Conservation (phyloP, 768 basidiomycete genomes). For the Phylloporus sp. region DNA sequence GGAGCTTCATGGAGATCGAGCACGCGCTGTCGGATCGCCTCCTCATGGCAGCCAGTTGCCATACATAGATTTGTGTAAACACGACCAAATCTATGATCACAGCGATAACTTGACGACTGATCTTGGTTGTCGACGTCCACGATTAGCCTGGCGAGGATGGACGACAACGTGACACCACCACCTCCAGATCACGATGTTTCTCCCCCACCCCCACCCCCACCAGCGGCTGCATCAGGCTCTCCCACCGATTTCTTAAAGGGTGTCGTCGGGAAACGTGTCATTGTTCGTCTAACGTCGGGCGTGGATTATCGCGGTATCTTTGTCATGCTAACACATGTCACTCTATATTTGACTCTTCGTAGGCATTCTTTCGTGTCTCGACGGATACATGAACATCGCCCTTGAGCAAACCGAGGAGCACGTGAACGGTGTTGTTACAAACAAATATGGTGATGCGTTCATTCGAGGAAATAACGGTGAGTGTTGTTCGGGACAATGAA, state of each 20-base stretch:
- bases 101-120: background rate
- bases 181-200: constrained; percentile 37
- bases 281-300: constrained; percentile 86
- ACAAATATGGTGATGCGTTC: constrained; percentile 92
- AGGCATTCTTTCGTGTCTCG: constrained; percentile 93
- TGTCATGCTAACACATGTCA: background rate
- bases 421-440: constrained; percentile 81
- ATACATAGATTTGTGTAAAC: constrained; percentile 12
- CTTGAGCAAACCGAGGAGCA: constrained; percentile 97
- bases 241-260: constrained; percentile 93
- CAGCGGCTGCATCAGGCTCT: constrained; percentile 57
- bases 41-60: constrained; percentile 5
- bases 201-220: constrained; percentile 52
- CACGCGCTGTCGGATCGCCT: constrained; percentile 1
- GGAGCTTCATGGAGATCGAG: constrained; percentile 8
- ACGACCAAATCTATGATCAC: constrained; percentile 14
- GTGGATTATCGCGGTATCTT: constrained; percentile 85
- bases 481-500: constrained; percentile 7
- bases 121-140: background rate
- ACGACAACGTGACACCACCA: constrained; percentile 30
- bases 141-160: constrained; percentile 15
- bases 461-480: constrained; percentile 90
- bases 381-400: constrained; percentile 99
- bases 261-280: constrained; percentile 93
- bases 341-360: background rate